These are phyloP conservation scores for Tagetes patula DNA, from an alignment of 129 eudicot species.

Conservation along the genomic window DNA sequence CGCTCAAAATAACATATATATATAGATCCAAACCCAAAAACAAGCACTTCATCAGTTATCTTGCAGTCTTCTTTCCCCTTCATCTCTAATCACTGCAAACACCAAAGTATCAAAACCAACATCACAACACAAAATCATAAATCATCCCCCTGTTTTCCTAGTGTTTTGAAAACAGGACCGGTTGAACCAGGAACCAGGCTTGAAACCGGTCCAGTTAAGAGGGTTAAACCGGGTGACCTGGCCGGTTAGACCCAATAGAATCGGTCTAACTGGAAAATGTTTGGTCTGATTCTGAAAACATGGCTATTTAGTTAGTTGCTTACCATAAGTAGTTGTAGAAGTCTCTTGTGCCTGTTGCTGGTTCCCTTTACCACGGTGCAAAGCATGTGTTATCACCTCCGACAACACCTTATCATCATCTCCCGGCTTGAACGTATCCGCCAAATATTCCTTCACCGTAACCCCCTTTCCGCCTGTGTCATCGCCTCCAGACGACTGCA, in stretches of 20 bases:
- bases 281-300: neutral
- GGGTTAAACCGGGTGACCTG: too few species aligned
- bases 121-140: neutral
- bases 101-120: neutral
- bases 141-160: neutral
- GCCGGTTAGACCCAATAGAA: too few species aligned
- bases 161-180: too few species aligned
- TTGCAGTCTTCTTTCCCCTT: slow-evolving; percentile 27
- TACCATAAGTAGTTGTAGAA: neutral
- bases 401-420: slow-evolving; percentile 74
- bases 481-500: slow-evolving; percentile 8
- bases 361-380: slow-evolving; percentile 31
- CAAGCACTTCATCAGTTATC: slow-evolving; percentile 18
- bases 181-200: too few species aligned
- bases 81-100: slow-evolving; percentile 30
- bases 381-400: slow-evolving; percentile 41
- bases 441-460: slow-evolving; percentile 49
- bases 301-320: neutral
- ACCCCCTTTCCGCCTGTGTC: neutral
- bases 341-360: slow-evolving; percentile 4
- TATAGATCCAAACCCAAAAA: neutral
- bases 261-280: too few species aligned
- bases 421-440: slow-evolving; percentile 62
- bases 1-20: neutral
- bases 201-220: too few species aligned